Conservation (phyloP, 768 basidiomycete species). For the Ramaria rubella region DNA sequence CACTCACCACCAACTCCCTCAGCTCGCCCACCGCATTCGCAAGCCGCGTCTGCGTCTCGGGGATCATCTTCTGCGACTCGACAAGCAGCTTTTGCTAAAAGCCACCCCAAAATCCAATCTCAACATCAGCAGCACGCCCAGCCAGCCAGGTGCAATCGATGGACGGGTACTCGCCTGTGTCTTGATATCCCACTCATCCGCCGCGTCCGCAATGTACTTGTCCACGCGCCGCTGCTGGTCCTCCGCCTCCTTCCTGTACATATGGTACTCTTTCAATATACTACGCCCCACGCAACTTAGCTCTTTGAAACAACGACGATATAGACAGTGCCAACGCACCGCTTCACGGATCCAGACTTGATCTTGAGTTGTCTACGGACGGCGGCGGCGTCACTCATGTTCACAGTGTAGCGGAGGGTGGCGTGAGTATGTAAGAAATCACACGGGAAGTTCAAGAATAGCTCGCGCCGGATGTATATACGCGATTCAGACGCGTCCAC, state of each 20-base stretch:
- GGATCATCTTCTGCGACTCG: conserved; percentile 78
- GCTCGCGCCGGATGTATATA: too few species aligned
- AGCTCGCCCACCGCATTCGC: conserved; percentile 58
- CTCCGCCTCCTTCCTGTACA: conserved; percentile 62
- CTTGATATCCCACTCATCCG: conserved; percentile 70
- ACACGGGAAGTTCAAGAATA: too few species aligned
- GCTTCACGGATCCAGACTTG: conserved; percentile 57
- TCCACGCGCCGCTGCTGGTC: conserved; percentile 54
- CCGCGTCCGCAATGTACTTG: conserved; percentile 48
- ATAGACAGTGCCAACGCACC: conserved; percentile 39
- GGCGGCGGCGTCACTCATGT: conserved; percentile 43
- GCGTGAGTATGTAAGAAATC: too few species aligned
- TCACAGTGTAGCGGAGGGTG: too few species aligned
- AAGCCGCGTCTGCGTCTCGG: conserved; percentile 56
- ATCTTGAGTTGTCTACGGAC: conserved; percentile 68
- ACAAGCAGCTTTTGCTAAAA: conserved; percentile 57
- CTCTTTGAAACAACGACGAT: conserved; percentile 14
- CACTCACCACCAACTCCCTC: conserved; percentile 52
- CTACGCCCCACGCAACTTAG: conserved; percentile 29
- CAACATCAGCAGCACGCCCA: too few species aligned
- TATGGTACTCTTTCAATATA: conserved; percentile 57
- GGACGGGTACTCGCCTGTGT: too few species aligned
- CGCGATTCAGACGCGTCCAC: too few species aligned
- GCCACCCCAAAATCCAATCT: too few species aligned
- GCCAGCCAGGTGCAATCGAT: too few species aligned